These are phyloP conservation scores for Penicillium dipodomyicola DNA, from an alignment of 495 filamentous ascomycete genomes.

Conservation along the genomic window DNA sequence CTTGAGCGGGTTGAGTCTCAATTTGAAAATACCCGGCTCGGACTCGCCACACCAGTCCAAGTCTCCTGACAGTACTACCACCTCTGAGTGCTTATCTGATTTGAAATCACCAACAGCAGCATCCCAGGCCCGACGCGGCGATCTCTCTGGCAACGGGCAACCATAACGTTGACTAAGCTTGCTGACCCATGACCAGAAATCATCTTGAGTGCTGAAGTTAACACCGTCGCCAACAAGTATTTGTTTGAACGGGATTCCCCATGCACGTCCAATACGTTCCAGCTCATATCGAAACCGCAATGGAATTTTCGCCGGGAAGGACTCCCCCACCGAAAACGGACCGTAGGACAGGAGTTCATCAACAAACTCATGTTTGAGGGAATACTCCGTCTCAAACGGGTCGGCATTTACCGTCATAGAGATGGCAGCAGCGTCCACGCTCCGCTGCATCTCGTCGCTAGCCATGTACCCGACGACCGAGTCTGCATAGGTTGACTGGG, in stretches of 20 bases:
- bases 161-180: constrained; percentile 30
- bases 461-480: constrained; percentile 31
- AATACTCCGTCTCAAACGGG: constrained; percentile 7
- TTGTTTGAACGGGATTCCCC: constrained; percentile 32
- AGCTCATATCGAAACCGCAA: constrained; percentile 48
- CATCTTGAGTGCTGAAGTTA: constrained; percentile 31
- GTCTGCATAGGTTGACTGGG: constrained; percentile 33
- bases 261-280: constrained; percentile 38
- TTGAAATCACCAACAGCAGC: constrained; percentile 34
- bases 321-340: constrained; percentile 34
- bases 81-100: constrained; percentile 39
- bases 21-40: constrained; percentile 40
- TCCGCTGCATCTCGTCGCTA: constrained; percentile 24
- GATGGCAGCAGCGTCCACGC: constrained; percentile 11
- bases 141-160: constrained; percentile 38
- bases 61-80: constrained; percentile 42
- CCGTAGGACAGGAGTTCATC: constrained; percentile 29
- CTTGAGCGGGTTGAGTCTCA: constrained; percentile 44
- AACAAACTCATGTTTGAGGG: constrained; percentile 27
- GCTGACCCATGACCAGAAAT: constrained; percentile 42
- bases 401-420: constrained; percentile 6
- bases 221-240: constrained; percentile 32
- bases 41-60: constrained; percentile 39
- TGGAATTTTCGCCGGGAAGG: constrained; percentile 30
- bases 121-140: constrained; percentile 43